Base-by-base conservation (phyloP, 306 rosid species). In the Carpinus fangiana region DNA sequence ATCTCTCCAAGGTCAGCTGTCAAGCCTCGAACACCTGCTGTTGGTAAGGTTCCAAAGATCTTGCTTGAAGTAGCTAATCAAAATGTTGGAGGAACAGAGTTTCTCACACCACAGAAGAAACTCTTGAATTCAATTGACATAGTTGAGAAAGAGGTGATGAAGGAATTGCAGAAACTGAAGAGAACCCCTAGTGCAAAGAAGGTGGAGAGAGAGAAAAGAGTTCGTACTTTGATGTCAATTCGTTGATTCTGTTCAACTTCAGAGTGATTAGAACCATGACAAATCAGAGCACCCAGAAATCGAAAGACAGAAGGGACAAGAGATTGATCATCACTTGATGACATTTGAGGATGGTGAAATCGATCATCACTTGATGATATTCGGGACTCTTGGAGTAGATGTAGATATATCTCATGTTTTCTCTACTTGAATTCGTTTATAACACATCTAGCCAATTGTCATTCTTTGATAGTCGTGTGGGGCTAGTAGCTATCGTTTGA, bases 141-240 rank as follows among this genome's bases (percentile, higher is more conserved):
- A 4, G 93, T 95, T 47, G 96, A 93, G 87, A 86, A 86, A 67
- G 91, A 70, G 12, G 90, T 95, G 4, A 81, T n/a, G 70, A 91
- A 95, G 73, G 97, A 93, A 51, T 46, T 93, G 51, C 84, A 84
- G 81, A 93, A 85, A 61, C 84, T 91, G 38, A 90, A 84, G 79
- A 83, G 87, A 70, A 92, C 98, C 0, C 96, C 98, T 0, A 80
- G 80, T 1, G 98, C 97, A 0, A 92, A 88, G 86, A 92, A 78
- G 68, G 97, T 91, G 0, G 99, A 92, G 81, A 87, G 97, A 48
- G 90, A 91, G 38, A 90, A 82, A 65, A 76, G 87, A 13, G 89
- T 93, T 4, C 84, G 87, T 0, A 93, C 96, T 0, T 78, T 95
- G 81, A 91, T 91, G 99, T 88, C 99, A 0, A 87, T 95, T 95